Base-by-base conservation (phyloP, 208 protist species). In the Leptomonas seymouri region DNA sequence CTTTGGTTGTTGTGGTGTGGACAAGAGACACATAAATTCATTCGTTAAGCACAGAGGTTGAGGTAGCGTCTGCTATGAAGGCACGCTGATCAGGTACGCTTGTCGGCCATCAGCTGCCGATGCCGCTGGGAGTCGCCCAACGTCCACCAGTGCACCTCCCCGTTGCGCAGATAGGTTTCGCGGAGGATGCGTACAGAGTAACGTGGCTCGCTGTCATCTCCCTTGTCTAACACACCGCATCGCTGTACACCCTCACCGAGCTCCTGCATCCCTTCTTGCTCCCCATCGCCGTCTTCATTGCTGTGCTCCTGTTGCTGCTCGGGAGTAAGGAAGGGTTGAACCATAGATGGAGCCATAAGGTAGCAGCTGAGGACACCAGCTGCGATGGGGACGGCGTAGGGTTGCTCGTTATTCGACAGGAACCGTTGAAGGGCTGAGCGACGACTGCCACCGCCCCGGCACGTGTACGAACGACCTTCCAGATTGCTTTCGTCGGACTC, bases 81-180 rank as follows among this genome's bases (percentile, higher is more conserved):
- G 9, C 34, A 39, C 34, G 34, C 9, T 9, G 9, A 56, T 48
- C 46, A 50, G n/a, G 39, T 14, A 21, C 14, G 54, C 25, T 50
- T 39, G 41, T 70, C 71, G 23, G 62, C 45, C 62, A 65, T 54
- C 18, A 69, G 55, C 48, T 76, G 62, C 44, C 62, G 54, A 20
- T 71, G 71, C 5, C 31, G 53, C 63, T 60, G 71, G 8, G 62
- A 58, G 50, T 70, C 49, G 30, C 71, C 44, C 63, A 64, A 28
- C 15, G 71, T 76, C 63, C 71, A 70, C 71, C 71, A 76, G 27
- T 54, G 63, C 48, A 76, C 71, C n/a, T 56, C 48, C n/a, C 71
- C 71, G 12, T 55, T 45, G 39, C 71, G 71, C 27, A 76, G 56
- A 39, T 60, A 56, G 25, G 27, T 8, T 28, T 71, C 63, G 1